phyloP scores from a whole-genome alignment of 1,284 basidiomycete genomes.

The Porodaedalea pini region DNA sequence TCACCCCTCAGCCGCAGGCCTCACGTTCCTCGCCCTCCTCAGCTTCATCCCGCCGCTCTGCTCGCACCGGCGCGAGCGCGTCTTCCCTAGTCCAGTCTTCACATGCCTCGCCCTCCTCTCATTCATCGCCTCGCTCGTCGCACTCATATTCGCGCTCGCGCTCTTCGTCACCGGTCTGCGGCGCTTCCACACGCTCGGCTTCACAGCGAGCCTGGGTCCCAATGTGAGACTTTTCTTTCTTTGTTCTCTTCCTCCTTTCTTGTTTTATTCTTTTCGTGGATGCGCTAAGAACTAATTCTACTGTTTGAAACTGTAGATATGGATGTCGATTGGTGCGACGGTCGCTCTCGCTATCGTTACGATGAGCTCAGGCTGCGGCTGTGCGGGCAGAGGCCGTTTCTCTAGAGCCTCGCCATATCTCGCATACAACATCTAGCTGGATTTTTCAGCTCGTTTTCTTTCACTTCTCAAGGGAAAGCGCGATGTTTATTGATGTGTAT shows the following conservation, averaged over 20 bases:
- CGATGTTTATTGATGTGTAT: too few species aligned
- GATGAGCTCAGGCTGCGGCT: conserved; percentile 31
- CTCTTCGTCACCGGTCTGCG: conserved; percentile 27
- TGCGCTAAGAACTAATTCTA: neutral
- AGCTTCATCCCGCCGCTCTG: conserved; percentile 28
- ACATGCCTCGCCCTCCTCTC: conserved; percentile 27
- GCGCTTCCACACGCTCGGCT: conserved; percentile 26
- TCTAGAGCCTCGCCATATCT: conserved; percentile 19
- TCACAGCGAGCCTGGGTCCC: conserved; percentile 29
- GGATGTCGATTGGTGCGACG: conserved; percentile 31
- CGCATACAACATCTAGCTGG: conserved; percentile 15
- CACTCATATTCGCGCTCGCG: conserved; percentile 27
- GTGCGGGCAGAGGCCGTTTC: conserved; percentile 28
- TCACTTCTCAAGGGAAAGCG: too few species aligned
- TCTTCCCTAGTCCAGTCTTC: conserved; percentile 28
- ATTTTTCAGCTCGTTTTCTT: too few species aligned
- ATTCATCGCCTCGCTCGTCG: conserved; percentile 27
- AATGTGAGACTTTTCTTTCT: conserved; percentile 22
- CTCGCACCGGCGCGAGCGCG: conserved; percentile 22
- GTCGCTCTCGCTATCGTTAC: conserved; percentile 26
- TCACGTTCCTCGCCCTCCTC: conserved; percentile 26
- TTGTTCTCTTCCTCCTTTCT: neutral
- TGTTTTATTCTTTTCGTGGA: too few species aligned
- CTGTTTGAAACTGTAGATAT: conserved; percentile 24
- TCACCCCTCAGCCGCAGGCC: conserved; percentile 26